These are phyloP conservation scores for Pascua guehoae DNA, from an alignment of 1,284 basidiomycete genomes.

Conservation along the genomic window DNA sequence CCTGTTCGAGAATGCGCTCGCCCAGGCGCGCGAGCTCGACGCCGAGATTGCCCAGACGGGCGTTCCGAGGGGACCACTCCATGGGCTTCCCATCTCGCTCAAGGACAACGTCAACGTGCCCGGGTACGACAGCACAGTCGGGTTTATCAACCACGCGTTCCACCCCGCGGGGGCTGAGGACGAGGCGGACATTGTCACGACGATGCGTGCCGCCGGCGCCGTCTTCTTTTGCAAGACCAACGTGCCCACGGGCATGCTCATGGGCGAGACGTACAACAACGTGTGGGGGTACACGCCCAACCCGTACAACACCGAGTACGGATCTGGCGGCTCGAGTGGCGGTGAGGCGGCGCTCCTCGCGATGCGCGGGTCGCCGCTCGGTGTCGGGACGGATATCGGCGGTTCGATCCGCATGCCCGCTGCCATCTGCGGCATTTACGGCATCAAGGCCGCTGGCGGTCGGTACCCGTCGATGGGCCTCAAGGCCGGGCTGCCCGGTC, in stretches of 20 bases:
- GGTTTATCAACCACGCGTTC: conserved; percentile 17
- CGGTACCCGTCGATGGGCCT: conserved; percentile 45
- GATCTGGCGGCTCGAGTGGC: conserved; percentile 43
- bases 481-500: conserved; percentile 61
- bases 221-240: conserved; percentile 25
- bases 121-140: conserved; percentile 33
- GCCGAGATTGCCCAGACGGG: conserved; percentile 41
- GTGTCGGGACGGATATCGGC: conserved; percentile 50
- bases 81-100: conserved; percentile 52
- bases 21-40: conserved; percentile 45
- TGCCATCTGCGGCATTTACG: conserved; percentile 15
- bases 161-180: conserved; percentile 3
- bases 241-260: conserved; percentile 14
- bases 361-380: conserved; percentile 39
- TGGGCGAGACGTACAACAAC: conserved; percentile 18
- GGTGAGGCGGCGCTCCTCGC: conserved; percentile 51
- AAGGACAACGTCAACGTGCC: conserved; percentile 26
- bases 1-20: conserved; percentile 45
- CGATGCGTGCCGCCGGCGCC: conserved; percentile 16
- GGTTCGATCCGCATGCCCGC: conserved; percentile 53
- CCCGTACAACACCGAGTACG: conserved; percentile 42
- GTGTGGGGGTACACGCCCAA: conserved; percentile 34
- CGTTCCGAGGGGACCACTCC: conserved; percentile 46
- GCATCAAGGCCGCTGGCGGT: conserved; percentile 13
- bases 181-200: conserved; percentile 11